Base-by-base conservation (phyloP, 1,139 yeast genomes). In the Sugiyamaella neomexicana region DNA sequence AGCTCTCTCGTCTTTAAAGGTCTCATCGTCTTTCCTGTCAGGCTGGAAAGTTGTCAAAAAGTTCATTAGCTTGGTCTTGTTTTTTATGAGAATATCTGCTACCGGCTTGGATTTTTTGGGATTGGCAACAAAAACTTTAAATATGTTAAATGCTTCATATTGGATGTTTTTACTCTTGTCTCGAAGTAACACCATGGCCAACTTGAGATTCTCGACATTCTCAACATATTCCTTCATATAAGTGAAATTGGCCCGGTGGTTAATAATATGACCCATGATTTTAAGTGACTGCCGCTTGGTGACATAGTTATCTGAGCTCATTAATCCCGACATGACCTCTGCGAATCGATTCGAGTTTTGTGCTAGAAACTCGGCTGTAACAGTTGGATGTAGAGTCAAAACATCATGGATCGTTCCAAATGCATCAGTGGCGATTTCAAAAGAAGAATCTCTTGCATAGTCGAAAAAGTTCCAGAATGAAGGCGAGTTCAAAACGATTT, bases 91-190 rank as follows among this genome's bases (percentile, higher is more conserved):
- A 20, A 93, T 87, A 68, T 91, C 97, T 56, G 80, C 74, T 2
- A 93, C 83, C 9, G 86, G 82, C 66, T 85, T 89, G 1, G 90
- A 79, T 69, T 91, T 91, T 62, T 86, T 85, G 5, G 99, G 99
- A 69, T 93, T 93, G 6, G 97, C 99, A 36, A 90, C 91, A 71
- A 93, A 89, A 38, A 75, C 88, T 71, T 93, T 93, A 74, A 93
- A 93, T 38, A 93, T 86, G 64, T 93, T 93, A 68, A 93, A 93
- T 2, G 96, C 93, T 70, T 93, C 99, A 55, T 83, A 74, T 68
- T 90, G 97, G 57, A 93, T 77, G 68, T 90, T 91, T 64, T 86
- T 88, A 64, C 95, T 90, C 70, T 86, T 87, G 68, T 93, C 97
- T 59, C 95, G 86, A 62, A 93, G 75, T 57, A 90, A 73, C 39